Conservation (phyloP, 345 rosid genomes). For the Citrus maxima region DNA sequence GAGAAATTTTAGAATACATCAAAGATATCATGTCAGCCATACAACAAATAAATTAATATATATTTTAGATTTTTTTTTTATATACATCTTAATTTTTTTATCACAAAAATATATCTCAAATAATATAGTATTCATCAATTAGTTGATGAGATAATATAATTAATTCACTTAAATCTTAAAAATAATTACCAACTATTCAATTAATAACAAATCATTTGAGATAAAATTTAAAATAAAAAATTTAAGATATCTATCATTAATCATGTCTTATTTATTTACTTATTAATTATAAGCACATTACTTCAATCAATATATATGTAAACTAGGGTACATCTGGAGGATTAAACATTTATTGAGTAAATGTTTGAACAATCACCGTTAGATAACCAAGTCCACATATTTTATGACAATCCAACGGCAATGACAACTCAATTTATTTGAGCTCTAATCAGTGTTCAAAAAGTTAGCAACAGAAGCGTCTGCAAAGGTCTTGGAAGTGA, state of each 20-base stretch:
- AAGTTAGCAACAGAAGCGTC: background rate
- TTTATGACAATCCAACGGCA: background rate
- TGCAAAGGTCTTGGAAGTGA: background rate
- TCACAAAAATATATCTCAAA: too few species aligned
- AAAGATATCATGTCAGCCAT: fast-evolving
- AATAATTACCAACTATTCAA: too few species aligned
- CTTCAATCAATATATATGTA: too few species aligned
- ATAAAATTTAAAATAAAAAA: too few species aligned
- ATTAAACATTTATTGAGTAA: too few species aligned
- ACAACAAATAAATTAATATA: fast-evolving
- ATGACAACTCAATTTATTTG: background rate
- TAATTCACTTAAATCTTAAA: fast-evolving
- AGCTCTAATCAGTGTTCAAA: background rate
- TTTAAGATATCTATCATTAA: fast-evolving
- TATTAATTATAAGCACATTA: too few species aligned
- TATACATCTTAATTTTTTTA: too few species aligned
- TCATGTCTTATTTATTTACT: too few species aligned
- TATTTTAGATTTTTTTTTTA: too few species aligned
- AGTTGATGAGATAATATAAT: fast-evolving
- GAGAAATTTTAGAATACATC: too few species aligned
- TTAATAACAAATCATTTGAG: fast-evolving
- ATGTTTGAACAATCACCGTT: background rate
- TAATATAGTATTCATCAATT: fast-evolving
- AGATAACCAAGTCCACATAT: too few species aligned
- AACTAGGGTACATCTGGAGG: too few species aligned